phyloP scores from a whole-genome alignment of 1,284 basidiomycete species.

The Porodaedalea pini region DNA sequence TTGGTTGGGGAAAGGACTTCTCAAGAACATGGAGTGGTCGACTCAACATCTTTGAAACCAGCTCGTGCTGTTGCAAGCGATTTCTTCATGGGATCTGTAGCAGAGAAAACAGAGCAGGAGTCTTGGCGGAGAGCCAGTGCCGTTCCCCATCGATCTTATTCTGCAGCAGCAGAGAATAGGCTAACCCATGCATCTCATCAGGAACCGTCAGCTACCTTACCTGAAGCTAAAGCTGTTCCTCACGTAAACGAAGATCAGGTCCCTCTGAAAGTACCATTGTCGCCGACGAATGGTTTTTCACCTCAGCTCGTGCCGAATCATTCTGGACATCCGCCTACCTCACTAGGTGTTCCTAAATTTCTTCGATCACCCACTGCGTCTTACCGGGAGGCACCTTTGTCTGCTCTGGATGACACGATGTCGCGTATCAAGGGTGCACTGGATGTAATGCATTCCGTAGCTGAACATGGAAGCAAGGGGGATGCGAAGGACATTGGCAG shows the following conservation, averaged over 20 bases:
- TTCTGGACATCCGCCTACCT: slow-evolving; percentile 5
- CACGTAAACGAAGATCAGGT: not conserved
- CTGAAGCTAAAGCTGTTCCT: not conserved
- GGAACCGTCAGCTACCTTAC: not conserved
- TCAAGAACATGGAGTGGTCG: not conserved
- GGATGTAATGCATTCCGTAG: slow-evolving; percentile 54
- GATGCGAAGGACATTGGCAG: slow-evolving; percentile 22
- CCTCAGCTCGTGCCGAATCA: not conserved
- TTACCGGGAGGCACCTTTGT: slow-evolving; percentile 68
- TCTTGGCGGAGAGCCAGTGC: slow-evolving; percentile 5
- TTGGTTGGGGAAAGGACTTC: slow-evolving; percentile 45
- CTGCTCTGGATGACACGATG: slow-evolving; percentile 80
- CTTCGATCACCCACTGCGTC: slow-evolving; percentile 22
- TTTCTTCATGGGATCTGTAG: slow-evolving; percentile 53
- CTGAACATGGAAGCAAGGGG: not conserved
- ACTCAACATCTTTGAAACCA: not conserved
- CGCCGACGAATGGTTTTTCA: not conserved
- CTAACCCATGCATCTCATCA: not conserved
- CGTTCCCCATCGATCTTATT: not conserved
- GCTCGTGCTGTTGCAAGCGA: slow-evolving; percentile 53
- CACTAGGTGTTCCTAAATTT: slow-evolving; percentile 13
- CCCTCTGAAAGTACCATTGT: not conserved
- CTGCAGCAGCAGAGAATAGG: not conserved
- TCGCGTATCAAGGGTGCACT: slow-evolving; percentile 86
- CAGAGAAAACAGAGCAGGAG: slow-evolving; percentile 6